Conservation (phyloP, 805 yeast genomes). For the Wickerhamiella dianesei region DNA sequence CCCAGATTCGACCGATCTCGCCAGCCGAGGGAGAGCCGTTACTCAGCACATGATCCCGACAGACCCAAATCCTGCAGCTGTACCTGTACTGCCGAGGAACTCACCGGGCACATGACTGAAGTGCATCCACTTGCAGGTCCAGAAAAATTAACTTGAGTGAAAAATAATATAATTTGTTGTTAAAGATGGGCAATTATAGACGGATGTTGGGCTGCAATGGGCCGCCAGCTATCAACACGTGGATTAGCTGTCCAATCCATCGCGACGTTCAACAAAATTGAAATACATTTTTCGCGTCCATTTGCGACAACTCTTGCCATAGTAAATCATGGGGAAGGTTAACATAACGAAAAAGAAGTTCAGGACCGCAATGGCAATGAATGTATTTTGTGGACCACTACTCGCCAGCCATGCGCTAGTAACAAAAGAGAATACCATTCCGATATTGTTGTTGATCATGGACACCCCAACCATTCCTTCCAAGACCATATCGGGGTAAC, state of each 20-base stretch:
- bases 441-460: constrained; percentile 36
- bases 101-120: too few species aligned
- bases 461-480: constrained; percentile 46
- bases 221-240: too few species aligned
- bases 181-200: too few species aligned
- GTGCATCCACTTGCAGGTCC: too few species aligned
- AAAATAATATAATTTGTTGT: too few species aligned
- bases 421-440: constrained; percentile 38
- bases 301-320: constrained; percentile 29
- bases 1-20: not conserved
- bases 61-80: too few species aligned
- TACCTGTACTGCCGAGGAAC: too few species aligned
- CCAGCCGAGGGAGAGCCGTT: too few species aligned
- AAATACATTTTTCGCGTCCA: constrained; percentile 20
- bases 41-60: too few species aligned
- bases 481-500: constrained; percentile 40
- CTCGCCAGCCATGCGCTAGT: constrained; percentile 45
- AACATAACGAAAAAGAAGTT: constrained; percentile 32
- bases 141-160: too few species aligned
- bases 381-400: constrained; percentile 42
- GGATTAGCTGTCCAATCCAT: constrained; percentile 11
- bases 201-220: too few species aligned
- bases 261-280: constrained; percentile 20
- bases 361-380: constrained; percentile 39
- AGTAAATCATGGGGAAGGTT: constrained; percentile 30